These are phyloP conservation scores for Boletus nobilissimus DNA, from an alignment of 1,284 basidiomycete species.

Conservation along the genomic window DNA sequence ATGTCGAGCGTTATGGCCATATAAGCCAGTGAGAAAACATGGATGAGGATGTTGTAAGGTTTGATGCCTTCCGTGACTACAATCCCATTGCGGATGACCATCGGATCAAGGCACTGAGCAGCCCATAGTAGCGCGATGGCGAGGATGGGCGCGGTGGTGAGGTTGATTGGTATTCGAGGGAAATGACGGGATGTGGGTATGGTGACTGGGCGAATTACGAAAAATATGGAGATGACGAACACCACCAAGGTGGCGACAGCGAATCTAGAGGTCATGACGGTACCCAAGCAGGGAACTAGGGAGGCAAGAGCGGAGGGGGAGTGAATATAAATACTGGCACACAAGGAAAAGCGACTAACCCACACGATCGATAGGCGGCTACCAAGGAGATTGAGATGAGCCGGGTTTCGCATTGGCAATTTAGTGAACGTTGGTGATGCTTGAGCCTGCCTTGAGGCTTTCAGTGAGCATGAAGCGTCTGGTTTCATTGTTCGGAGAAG, in stretches of 20 bases:
- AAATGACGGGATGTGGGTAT: constrained; percentile 58
- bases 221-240: constrained; percentile 77
- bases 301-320: too few relatives aligned
- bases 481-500: too few relatives aligned
- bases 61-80: constrained; percentile 81
- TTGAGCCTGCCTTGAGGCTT: too few relatives aligned
- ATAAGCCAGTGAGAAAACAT: constrained; percentile 94
- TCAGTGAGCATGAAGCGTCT: too few relatives aligned
- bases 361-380: too few relatives aligned
- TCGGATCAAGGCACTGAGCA: constrained; percentile 73
- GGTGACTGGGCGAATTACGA: constrained; percentile 73
- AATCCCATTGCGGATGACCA: constrained; percentile 75
- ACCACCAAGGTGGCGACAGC: constrained; percentile 73
- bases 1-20: constrained; percentile 93
- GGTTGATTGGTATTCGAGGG: constrained; percentile 64
- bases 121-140: constrained; percentile 85
- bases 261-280: constrained; percentile 57
- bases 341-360: too few relatives aligned
- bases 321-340: background rate
- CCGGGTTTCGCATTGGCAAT: too few relatives aligned
- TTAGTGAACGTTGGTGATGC: too few relatives aligned
- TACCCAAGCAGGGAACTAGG: background rate
- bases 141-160: constrained; percentile 80
- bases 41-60: constrained; percentile 92
- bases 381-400: too few relatives aligned